Base-by-base conservation (phyloP, 1,284 basidiomycete species). In the Pseudozyma flocculosa region DNA sequence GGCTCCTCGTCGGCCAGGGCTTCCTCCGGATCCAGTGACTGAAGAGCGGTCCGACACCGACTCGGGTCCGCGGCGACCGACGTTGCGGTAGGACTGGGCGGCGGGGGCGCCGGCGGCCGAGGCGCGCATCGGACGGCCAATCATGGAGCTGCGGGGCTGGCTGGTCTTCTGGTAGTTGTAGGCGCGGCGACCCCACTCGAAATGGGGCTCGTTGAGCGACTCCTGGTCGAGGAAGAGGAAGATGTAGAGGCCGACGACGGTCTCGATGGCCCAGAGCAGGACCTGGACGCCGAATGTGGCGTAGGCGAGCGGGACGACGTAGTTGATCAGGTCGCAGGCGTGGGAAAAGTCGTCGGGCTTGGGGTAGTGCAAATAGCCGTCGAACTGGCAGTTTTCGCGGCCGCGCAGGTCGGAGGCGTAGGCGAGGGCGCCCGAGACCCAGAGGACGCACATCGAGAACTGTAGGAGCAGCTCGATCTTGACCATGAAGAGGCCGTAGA, bases 121-220 rank as follows among this genome's bases (percentile, higher is more conserved):
- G 24, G 30, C 32, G 40, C 32, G 43, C 23, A 23, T 37, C 45
- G 8, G 37, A n/a, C 21, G 44, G 40, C 4, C 50, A 41, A 30
- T 14, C n/a, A 34, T 23, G 4, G 41, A 60, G 48, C 34, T 54
- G 55, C 37, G 45, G 52, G 18, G 29, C 9, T 37, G 48, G 45
- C 51, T 63, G 63, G 30, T 43, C 49, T 65, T 61, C 36, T 59
- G 56, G 48, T 68, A 73, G 58, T 78, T 66, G 61, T 72, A 78
- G 10, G 74, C 75, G 15, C 75, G 47, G 1, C 70, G 43, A 22
- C 75, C 75, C 75, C 75, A 78, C 21, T 71, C 63, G 40, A 72
- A 78, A 54, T 72, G 68, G 5, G 71, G 69, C 51, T 78, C 75
- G 52, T 70, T 73, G 89, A 77, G 44, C 4, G 52, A 88, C 86